A percentile compares a stretch with the other conserved stretches of the same genome.
phyloP scores from a whole-genome alignment of 139 green algal genomes.

The Diplosphaera chodatii region DNA sequence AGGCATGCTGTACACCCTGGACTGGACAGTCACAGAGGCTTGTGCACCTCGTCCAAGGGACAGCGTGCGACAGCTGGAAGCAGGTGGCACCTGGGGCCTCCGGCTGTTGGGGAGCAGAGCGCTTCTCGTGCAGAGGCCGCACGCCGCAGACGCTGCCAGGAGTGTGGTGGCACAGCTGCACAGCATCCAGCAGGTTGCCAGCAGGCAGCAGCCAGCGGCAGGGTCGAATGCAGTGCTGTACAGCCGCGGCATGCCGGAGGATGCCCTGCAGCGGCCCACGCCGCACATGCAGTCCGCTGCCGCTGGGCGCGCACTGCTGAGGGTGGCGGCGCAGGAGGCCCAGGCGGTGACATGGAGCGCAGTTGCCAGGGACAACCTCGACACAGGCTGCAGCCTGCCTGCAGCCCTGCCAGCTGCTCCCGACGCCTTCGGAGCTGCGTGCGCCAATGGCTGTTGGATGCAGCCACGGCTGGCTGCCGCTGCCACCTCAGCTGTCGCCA shows the following conservation, averaged over 20 bases:
- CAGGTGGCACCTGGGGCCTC: not conserved
- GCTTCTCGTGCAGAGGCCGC: too few relatives aligned
- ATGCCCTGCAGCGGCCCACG: not conserved
- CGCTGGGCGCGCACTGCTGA: slow-evolving; percentile 4
- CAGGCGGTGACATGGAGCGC: not conserved
- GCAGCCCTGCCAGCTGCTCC: not conserved
- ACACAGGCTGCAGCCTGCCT: too few relatives aligned
- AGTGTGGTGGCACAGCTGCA: not conserved
- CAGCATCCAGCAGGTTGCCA: not conserved
- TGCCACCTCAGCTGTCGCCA: not conserved
- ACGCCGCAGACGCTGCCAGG: not conserved
- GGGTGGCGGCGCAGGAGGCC: slow-evolving; percentile 15
- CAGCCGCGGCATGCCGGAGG: not conserved
- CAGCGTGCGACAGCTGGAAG: not conserved
- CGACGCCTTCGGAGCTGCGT: not conserved
- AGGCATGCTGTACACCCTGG: not conserved
- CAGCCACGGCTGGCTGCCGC: not conserved
- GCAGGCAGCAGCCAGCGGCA: too few relatives aligned
- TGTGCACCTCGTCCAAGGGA: too few relatives aligned
- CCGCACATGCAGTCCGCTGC: not conserved
- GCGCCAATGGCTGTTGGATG: not conserved
- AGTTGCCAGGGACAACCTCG: not conserved
- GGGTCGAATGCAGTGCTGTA: not conserved
- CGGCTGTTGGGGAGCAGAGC: too few relatives aligned
- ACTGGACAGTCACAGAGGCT: not conserved